Evolutionary conservation across 805 yeast species (phyloP), one percentile per base, ranked within the genome.

Genomic region (Ogataea salicorniae): DNA sequence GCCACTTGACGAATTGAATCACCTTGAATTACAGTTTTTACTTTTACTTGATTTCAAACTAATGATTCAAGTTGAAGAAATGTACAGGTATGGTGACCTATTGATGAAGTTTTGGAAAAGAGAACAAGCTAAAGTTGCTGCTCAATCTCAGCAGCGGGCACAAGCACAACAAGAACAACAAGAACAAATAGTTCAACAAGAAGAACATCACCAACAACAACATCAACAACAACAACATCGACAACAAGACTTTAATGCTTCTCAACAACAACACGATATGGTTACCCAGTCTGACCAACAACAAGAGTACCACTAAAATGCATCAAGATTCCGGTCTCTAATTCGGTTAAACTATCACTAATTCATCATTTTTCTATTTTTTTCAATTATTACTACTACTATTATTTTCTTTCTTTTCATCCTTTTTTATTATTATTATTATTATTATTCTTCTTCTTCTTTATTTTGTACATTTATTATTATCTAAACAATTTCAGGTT

Each of bases 1-100:
- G 46, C 96, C 97, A 7, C 74, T 90, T 48, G 96, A 88, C 47
- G 99, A 94, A 64, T 75, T 94, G 63, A 94, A 94, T 63, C 91
- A 87, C 67, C 72, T 94, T 55, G 99, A 94, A 66, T 71, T 94
- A 41, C 97, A 92, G 64, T 91, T 94, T 62, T 70, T 92, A 56
- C 67, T 91, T 43, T 71, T 92, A 50, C 75, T 90, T 44, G 97
- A 94, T 68, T 92, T 94, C 68, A 82, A 84, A 62, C 72, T 92
- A 51, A 79, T 91, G 81, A 87, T 94, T 40, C 84, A 88, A 34
- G 84, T 87, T 14, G 96, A 91, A 62, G 99, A 94, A 64, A 73
- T 92, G 59, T 96, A 90, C 60, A 76, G 85, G 55, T 92, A 92
- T 65, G 97, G 95, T 11, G 96, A 89, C 64, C 72, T 91, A 47